phyloP scores from a whole-genome alignment of 208 protist species.

The Leishmania tropica region DNA sequence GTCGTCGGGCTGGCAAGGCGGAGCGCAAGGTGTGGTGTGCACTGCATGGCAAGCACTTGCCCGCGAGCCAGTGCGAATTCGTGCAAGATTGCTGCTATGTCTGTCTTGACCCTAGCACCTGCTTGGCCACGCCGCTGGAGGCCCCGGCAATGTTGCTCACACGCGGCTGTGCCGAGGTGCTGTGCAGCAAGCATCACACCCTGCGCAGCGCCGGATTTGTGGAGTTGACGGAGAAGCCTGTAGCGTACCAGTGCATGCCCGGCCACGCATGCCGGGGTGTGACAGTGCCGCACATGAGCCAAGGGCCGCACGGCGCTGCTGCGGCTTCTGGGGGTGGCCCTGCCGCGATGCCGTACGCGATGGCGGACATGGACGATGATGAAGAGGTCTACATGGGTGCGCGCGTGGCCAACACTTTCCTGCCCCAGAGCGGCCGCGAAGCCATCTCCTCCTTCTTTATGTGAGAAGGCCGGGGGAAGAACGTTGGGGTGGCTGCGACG shows the following conservation, averaged over 20 bases:
- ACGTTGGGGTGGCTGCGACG: not conserved
- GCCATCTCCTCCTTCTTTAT: conserved; percentile 85
- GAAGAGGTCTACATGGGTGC: conserved; percentile 35
- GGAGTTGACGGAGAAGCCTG: conserved; percentile 56
- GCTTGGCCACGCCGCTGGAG: conserved; percentile 81
- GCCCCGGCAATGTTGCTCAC: conserved; percentile 45
- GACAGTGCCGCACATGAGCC: conserved; percentile 32
- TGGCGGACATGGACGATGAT: conserved; percentile 24
- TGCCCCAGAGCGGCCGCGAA: conserved; percentile 41
- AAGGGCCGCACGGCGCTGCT: conserved; percentile 14
- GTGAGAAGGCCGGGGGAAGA: conserved; percentile 8
- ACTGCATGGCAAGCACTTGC: conserved; percentile 79
- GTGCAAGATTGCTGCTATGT: conserved; percentile 81
- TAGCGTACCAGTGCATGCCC: conserved; percentile 67
- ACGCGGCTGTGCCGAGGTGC: conserved; percentile 61
- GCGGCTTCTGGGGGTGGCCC: not conserved
- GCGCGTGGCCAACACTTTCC: conserved; percentile 28
- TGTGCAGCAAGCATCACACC: conserved; percentile 79
- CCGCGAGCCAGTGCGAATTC: conserved; percentile 49
- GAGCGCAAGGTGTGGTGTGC: conserved; percentile 80
- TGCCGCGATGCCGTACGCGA: conserved; percentile 6
- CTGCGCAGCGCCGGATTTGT: conserved; percentile 80
- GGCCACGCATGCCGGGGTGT: conserved; percentile 72
- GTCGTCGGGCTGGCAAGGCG: conserved; percentile 26
- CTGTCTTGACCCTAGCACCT: conserved; percentile 70